Evolutionary conservation across 129 eudicot species (phyloP), one percentile per base, ranked within the genome.

Genomic region (Arctium minus): DNA sequence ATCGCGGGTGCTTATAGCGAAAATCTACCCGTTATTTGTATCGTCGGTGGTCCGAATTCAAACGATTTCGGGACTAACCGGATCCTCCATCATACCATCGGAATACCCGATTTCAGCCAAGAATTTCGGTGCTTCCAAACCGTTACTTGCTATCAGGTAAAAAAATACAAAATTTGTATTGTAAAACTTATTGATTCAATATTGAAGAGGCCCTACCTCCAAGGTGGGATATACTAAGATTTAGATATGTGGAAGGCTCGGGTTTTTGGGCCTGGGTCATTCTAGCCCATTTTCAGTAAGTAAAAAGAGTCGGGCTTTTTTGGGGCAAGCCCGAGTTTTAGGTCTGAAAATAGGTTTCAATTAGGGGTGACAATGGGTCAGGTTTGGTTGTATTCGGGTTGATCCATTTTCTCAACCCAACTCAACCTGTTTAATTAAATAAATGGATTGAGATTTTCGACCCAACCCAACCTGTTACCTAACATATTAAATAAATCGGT

Each of bases 1-100:
- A 89, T 91, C 12, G 96, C 96, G 1, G 92, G 96, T 1, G 96
- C 96, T 30, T 81, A 89, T 72, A 91, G 96, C 31, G 96, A 91
- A 88, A 91, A 91, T 48, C 78, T 91, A 10, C 96, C 96, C 8
- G 85, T 91, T 56, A 89, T 91, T 46, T 89, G 92, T 60, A 83
- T 91, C 6, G 96, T 86, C 0, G 96, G 96, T 35, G 96, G 96
- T 1, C 96, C 96, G 2, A 91, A 91, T 78, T 80, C 96, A 0
- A 91, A 91, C 37, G 96, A 91, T 72, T 87, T 77, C 9, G 96
- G 96, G 31, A 89, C 96, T 15, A 91, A 91, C 29, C 72, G 96
- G 84, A 84, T 91, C 37, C 86, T 91, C 17, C 96, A 91, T 79
- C 96, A 91, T 42, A 91, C 96, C 3, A 89, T 91, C 3, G 93